A percentile compares a stretch with the other conserved stretches of the same genome.
Conservation (phyloP, 345 rosid species). For the Sisymbrium irio region DNA sequence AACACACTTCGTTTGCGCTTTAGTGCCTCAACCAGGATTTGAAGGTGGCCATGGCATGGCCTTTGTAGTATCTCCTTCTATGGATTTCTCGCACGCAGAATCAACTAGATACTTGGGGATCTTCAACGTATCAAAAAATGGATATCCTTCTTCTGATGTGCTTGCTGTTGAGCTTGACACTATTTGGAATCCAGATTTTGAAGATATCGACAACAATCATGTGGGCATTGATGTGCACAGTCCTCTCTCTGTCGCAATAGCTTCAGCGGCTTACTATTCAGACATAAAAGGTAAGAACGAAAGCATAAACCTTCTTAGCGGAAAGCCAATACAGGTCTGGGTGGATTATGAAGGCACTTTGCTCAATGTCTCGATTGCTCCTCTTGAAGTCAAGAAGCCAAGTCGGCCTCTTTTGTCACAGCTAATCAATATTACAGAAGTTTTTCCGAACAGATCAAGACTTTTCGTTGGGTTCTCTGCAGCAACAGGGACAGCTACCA, state of each 20-base stretch:
- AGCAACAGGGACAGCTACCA: constrained; percentile 39
- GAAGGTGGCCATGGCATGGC: constrained; percentile 55
- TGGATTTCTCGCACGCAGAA: constrained; percentile 15
- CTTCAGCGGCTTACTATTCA: constrained; percentile 40
- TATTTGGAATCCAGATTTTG: constrained; percentile 40
- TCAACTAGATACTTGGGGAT: constrained; percentile 44
- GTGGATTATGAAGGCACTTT: constrained; percentile 49
- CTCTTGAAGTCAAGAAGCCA: constrained; percentile 36
- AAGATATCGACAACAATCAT: constrained; percentile 48
- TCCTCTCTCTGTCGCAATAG: constrained; percentile 34
- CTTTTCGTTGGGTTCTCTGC: constrained; percentile 59
- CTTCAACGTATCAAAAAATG: constrained; percentile 39
- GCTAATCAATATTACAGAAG: constrained; percentile 36
- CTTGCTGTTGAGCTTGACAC: constrained; percentile 66
- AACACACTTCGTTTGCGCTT: constrained; percentile 44
- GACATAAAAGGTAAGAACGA: constrained; percentile 1
- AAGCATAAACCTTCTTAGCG: constrained; percentile 42
- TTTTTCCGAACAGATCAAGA: constrained; percentile 30
- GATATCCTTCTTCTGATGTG: constrained; percentile 41
- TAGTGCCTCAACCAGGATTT: constrained; percentile 26
- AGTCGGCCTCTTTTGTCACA: constrained; percentile 50
- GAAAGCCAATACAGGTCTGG: constrained; percentile 52
- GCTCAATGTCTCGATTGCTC: constrained; percentile 48
- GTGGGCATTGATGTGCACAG: constrained; percentile 60
- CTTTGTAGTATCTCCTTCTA: constrained; percentile 38